These are phyloP conservation scores for Cladochytrium replicatum DNA, from an alignment of 192 early-diverging fungal genomes.

Conservation along the genomic window DNA sequence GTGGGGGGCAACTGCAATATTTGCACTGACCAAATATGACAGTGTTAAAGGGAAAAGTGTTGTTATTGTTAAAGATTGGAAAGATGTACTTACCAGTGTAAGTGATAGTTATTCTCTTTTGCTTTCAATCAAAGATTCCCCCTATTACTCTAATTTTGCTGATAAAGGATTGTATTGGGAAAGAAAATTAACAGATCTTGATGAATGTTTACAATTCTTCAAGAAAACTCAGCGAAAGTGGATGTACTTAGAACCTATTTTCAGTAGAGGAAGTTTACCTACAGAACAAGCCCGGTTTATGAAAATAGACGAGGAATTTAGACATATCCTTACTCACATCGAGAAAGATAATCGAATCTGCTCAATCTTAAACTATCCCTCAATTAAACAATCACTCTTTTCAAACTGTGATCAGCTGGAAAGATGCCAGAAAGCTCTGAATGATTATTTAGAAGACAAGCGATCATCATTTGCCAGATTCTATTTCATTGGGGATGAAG, in stretches of 20 bases:
- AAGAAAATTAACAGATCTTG: constrained; percentile 33
- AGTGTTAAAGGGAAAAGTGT: constrained; percentile 34
- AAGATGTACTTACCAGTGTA: constrained; percentile 46
- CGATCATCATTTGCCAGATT: constrained; percentile 41
- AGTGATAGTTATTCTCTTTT: constrained; percentile 50
- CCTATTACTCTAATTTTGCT: constrained; percentile 45
- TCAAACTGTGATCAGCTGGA: constrained; percentile 46
- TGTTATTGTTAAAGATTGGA: constrained; percentile 48
- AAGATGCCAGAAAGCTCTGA: constrained; percentile 48
- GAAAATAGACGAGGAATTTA: constrained; percentile 42
- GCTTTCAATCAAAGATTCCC: constrained; percentile 47
- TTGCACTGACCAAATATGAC: constrained; percentile 38
- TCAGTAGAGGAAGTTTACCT: constrained; percentile 41
- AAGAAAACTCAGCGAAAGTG: constrained; percentile 45
- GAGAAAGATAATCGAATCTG: constrained; percentile 29
- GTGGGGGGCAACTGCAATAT: constrained; percentile 42
- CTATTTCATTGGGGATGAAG: constrained; percentile 52
- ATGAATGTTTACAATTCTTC: constrained; percentile 38
- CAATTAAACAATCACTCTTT: constrained; percentile 25
- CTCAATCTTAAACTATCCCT: constrained; percentile 30
- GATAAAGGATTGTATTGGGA: constrained; percentile 44
- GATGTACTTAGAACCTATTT: constrained; percentile 55
- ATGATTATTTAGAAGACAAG: constrained; percentile 48
- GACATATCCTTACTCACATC: constrained; percentile 30
- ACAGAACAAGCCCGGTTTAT: constrained; percentile 38